Evolutionary conservation across 2,329 filamentous ascomycete genomes (phyloP).

Genomic region (Cryphonectria radicalis): DNA sequence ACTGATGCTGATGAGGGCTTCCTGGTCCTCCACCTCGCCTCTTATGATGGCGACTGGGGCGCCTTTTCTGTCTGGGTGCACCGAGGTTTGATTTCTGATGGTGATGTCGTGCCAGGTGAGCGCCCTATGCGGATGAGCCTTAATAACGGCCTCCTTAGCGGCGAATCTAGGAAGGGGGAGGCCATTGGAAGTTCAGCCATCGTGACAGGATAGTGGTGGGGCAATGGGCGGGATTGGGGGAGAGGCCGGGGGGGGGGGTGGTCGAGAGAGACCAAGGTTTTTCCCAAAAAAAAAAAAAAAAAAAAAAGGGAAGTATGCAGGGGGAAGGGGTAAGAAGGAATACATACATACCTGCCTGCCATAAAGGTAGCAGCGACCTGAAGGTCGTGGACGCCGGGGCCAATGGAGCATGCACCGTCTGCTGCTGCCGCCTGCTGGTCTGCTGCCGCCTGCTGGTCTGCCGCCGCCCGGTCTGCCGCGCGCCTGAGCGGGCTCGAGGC

Average conservation of each 20-base stretch:
- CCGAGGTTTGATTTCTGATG: constrained; percentile 38
- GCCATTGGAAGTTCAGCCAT: background rate
- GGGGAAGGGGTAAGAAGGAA: background rate
- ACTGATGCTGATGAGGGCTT: constrained; percentile 78
- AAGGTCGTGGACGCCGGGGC: constrained; percentile 33
- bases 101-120: constrained; percentile 67
- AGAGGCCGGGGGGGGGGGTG: too few species aligned
- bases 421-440: too few species aligned
- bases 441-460: too few species aligned
- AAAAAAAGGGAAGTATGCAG: too few species aligned
- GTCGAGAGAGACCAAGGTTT: background rate
- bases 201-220: background rate
- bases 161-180: constrained; percentile 57
- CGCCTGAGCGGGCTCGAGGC: background rate
- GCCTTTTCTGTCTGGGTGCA: constrained; percentile 20
- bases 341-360: constrained; percentile 47
- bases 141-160: constrained; percentile 76
- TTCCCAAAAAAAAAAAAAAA: too few species aligned
- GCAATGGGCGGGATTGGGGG: background rate
- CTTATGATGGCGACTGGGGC: constrained; percentile 26
- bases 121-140: constrained; percentile 65
- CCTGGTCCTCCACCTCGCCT: constrained; percentile 35
- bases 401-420: background rate
- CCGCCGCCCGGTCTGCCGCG: background rate
- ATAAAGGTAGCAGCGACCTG: constrained; percentile 48